These are phyloP conservation scores for Calonectria naviculata DNA, from an alignment of 2,329 filamentous ascomycete species.

Conservation along the genomic window DNA sequence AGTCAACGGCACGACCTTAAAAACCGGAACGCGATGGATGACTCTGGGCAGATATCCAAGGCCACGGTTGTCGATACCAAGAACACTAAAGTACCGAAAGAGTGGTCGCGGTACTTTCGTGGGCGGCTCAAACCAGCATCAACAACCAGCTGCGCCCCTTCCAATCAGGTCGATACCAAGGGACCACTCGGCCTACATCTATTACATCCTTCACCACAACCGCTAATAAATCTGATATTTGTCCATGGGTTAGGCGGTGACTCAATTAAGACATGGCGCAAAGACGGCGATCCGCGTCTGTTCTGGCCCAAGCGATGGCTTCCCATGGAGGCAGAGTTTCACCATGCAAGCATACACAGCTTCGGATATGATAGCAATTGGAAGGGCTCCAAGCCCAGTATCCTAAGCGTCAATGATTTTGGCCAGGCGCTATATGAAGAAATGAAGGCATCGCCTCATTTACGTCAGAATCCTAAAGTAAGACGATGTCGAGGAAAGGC, in stretches of 20 bases:
- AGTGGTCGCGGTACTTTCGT: neutral
- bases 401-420: slow-evolving; percentile 45
- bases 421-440: slow-evolving; percentile 41
- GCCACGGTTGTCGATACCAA: neutral
- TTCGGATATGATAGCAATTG: slow-evolving; percentile 48
- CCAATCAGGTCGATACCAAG: slow-evolving; percentile 7
- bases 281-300: slow-evolving; percentile 38
- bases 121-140: neutral
- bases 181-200: slow-evolving; percentile 41
- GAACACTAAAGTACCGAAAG: neutral
- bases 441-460: slow-evolving; percentile 35
- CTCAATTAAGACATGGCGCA: slow-evolving; percentile 55
- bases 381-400: slow-evolving; percentile 26
- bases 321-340: slow-evolving; percentile 43
- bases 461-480: neutral
- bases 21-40: neutral
- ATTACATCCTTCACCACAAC: slow-evolving; percentile 40
- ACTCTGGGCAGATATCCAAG: neutral
- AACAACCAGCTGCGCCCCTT: neutral
- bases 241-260: slow-evolving; percentile 54
- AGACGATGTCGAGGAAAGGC: neutral
- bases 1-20: neutral
- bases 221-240: slow-evolving; percentile 52
- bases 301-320: slow-evolving; percentile 57
- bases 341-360: slow-evolving; percentile 41